These are phyloP conservation scores for Monosporascus cannonballus DNA, from an alignment of 2,329 filamentous ascomycete species.

Conservation along the genomic window DNA sequence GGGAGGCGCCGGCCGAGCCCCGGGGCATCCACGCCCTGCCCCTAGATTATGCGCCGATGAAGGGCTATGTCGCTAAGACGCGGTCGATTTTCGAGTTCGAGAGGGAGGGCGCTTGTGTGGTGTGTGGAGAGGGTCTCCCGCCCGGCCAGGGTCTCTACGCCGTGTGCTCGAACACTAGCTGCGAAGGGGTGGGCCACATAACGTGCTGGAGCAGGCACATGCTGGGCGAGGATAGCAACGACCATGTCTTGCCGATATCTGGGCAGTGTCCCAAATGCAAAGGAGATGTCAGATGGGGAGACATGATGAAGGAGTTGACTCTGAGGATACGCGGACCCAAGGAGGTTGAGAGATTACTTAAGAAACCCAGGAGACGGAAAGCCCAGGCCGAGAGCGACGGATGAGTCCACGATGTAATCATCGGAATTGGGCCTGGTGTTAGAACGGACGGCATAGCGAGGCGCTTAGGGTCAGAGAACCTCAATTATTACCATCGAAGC, in stretches of 20 bases:
- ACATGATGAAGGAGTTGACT: constrained; percentile 77
- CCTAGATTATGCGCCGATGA: constrained; percentile 49
- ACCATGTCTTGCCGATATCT: constrained; percentile 55
- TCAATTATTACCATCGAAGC: too few species aligned
- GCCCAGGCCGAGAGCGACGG: constrained; percentile 14
- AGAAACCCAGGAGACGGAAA: constrained; percentile 34
- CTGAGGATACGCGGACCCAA: constrained; percentile 65
- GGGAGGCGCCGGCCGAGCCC: constrained; percentile 6
- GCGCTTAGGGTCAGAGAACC: not conserved
- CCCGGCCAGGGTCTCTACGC: constrained; percentile 47
- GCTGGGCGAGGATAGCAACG: constrained; percentile 29
- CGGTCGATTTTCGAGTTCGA: constrained; percentile 50
- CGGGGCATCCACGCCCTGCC: constrained; percentile 49
- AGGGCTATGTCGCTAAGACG: constrained; percentile 49
- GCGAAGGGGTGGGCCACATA: constrained; percentile 53
- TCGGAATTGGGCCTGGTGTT: constrained; percentile 1
- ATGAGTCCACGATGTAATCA: constrained; percentile 1
- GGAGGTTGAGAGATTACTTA: constrained; percentile 64
- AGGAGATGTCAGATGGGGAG: constrained; percentile 59
- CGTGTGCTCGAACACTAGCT: constrained; percentile 47
- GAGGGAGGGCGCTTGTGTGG: constrained; percentile 46
- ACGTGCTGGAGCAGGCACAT: constrained; percentile 53
- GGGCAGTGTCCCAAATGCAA: constrained; percentile 69
- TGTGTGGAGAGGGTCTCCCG: constrained; percentile 42
- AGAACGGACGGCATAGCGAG: constrained; percentile 5